A percentile compares a stretch with the other conserved stretches of the same genome.
phyloP scores from a whole-genome alignment of 306 rosid species.

The Mimosa pudica region DNA sequence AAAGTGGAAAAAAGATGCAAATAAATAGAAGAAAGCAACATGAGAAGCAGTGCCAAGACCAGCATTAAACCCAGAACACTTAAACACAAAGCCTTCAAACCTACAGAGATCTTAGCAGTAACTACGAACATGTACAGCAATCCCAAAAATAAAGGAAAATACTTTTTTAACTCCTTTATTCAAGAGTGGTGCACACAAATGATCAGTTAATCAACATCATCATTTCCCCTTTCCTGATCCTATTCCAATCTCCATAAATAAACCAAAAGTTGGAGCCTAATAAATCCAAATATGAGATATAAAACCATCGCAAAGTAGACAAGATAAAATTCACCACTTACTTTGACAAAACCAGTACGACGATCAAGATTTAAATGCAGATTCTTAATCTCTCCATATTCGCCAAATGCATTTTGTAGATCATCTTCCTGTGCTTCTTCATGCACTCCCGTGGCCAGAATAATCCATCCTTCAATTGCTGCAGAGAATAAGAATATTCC shows the following conservation, averaged over 20 bases:
- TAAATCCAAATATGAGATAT: background rate
- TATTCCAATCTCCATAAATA: background rate
- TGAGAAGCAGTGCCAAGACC: background rate
- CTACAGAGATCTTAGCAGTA: slow-evolving; percentile 7
- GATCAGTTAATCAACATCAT: background rate
- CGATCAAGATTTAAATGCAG: slow-evolving; percentile 96
- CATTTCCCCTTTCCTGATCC: background rate
- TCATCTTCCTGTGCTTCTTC: slow-evolving; percentile 99
- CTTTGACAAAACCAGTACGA: slow-evolving; percentile 96
- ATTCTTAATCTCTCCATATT: slow-evolving; percentile 89
- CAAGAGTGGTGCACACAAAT: background rate
- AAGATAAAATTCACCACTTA: slow-evolving; percentile 26
- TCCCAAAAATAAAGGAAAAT: background rate
- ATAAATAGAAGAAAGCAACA: background rate
- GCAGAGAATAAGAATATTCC: slow-evolving; percentile 12
- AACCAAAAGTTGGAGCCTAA: background rate
- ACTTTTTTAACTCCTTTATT: background rate
- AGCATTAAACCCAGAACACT: background rate
- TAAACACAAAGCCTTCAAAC: background rate
- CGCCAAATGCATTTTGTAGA: slow-evolving; percentile 84
- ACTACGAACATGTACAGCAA: slow-evolving; percentile 1
- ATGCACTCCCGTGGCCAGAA: slow-evolving; percentile 91
- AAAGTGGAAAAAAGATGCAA: background rate
- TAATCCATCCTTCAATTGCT: slow-evolving; percentile 99
- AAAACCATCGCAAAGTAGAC: background rate